Evolutionary conservation across 2,329 filamentous ascomycete species (phyloP), one percentile per base, ranked within the genome.

Genomic region (Aspergillus caelatus): DNA sequence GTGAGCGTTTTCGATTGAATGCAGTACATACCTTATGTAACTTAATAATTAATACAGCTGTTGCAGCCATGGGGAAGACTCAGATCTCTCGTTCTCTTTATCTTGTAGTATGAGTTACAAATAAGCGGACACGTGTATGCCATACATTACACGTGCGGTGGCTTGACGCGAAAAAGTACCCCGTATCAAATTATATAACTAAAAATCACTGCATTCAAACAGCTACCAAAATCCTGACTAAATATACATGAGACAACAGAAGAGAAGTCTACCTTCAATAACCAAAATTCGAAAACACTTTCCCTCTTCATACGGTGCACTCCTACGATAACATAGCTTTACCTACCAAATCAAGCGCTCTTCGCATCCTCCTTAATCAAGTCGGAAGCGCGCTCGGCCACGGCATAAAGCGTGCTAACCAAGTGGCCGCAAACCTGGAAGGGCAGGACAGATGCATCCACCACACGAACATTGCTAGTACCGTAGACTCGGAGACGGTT

Each of bases 361-460:
- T 55, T 55, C 32, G 61, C 56, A 39, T 62, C 61, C 19, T 34
- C 54, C 60, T 77, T 76, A 53, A 77, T 77, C 34, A 75, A 8
- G 58, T 77, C 74, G 4, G 74, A 68, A 11, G 70, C 72, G 57
- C 62, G 69, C 52, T 78, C 75, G 1, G 74, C 73, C 26, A 77
- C 66, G 0, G 72, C 73, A 61, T 77, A 77, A 23, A 77, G 61
- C 2, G 72, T 75, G 54, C 70, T 73, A 28, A 66, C 65, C 58
- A 75, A 61, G 58, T 77, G 74, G 3, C 73, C 74, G 62, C 69
- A 72, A 14, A 75, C 46, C 56, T 75, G 71, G 50, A 73, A 70
- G 1, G 74, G 75, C 26, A 74, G 58, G 32, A 75, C 66, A 58
- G 74, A 77, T 30, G 76, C 75, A 64, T 78, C 76, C 5, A 75